phyloP scores from a whole-genome alignment of 208 protist genomes.

The Lotmaria passim region DNA sequence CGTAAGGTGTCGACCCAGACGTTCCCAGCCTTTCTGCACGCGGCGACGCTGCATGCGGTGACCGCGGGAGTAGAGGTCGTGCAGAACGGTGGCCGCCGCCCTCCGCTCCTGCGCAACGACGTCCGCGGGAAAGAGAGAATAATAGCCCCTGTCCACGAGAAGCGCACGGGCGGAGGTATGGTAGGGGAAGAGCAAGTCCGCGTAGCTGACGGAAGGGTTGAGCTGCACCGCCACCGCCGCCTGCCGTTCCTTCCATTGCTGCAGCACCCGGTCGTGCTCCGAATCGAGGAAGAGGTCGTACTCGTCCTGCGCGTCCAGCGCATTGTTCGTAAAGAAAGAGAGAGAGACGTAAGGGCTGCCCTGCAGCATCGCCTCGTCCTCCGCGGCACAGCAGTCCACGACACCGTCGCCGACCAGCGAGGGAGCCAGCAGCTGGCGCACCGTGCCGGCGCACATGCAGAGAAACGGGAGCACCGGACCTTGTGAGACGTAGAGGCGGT shows the following conservation, averaged over 20 bases:
- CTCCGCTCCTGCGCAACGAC: conserved; percentile 44
- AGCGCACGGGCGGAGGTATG: conserved; percentile 49
- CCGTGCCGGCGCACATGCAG: conserved; percentile 34
- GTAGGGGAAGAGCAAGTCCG: conserved; percentile 38
- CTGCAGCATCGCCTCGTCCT: conserved; percentile 49
- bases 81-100: conserved; percentile 27
- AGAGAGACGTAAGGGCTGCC: conserved; percentile 5
- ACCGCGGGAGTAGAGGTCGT: conserved; percentile 40
- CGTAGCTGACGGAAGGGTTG: conserved; percentile 20
- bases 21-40: conserved; percentile 58
- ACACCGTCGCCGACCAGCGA: conserved; percentile 72
- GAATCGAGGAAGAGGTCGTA: background rate
- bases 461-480: conserved; percentile 66
- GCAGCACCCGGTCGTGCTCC: conserved; percentile 5
- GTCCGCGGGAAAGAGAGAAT: conserved; percentile 46
- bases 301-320: background rate
- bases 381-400: conserved; percentile 77
- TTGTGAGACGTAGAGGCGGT: conserved; percentile 26
- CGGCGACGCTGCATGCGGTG: conserved; percentile 44
- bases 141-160: conserved; percentile 62
- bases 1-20: conserved; percentile 46
- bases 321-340: background rate
- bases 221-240: conserved; percentile 3
- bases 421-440: conserved; percentile 55
- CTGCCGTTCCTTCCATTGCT: conserved; percentile 18